Evolutionary conservation across 306 rosid species (phyloP), one percentile per base, ranked within the genome.

Genomic region (Dryas drummondii): DNA sequence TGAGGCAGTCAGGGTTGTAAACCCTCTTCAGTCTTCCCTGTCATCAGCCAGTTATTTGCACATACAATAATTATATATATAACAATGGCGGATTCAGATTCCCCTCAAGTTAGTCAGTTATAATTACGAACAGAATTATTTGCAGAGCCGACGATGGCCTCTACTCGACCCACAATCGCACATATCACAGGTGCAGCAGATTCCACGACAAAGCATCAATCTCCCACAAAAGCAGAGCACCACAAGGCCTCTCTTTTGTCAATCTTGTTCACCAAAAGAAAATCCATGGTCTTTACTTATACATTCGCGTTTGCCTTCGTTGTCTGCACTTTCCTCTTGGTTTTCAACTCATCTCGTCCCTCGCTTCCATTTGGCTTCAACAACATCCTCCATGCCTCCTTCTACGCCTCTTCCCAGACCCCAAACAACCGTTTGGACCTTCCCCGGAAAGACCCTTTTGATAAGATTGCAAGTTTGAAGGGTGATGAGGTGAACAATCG

Each of bases 311-410:
- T 78, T 51, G 48, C 65, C 45, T 61, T 78, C 53, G 13, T 51
- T 42, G 19, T 54, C 42, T 78, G 70, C 53, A 78, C 75, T 27
- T 17, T 70, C 61, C 37, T 77, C 44, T 78, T 78, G 61, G 63
- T 70, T 70, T 58, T 70, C 49, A 26, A 44, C 46, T 65, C 75
- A n/a, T 49, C 80, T 40, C 6, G 19, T 22, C 55, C 17, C 22
- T 42, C 76, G 26, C 40, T 72, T 15, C 76, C 76, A 61, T 54
- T 72, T 15, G 54, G 76, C 44, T 42, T 69, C 63, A 70, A 70
- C 40, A 70, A 50, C 41, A 5, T 77, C 50, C 60, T 77, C 13
- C 81, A 69, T 7, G 6, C 42, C 64, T 57, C 80, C 58, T 49
- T 11, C 13, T 3, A 64, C 53, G 51, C 77, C 5, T 47, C 63